A percentile compares a stretch with the other conserved stretches of the same genome.
Evolutionary conservation across 768 basidiomycete species (phyloP).

Genomic region (Panaeolus cyanescens): DNA sequence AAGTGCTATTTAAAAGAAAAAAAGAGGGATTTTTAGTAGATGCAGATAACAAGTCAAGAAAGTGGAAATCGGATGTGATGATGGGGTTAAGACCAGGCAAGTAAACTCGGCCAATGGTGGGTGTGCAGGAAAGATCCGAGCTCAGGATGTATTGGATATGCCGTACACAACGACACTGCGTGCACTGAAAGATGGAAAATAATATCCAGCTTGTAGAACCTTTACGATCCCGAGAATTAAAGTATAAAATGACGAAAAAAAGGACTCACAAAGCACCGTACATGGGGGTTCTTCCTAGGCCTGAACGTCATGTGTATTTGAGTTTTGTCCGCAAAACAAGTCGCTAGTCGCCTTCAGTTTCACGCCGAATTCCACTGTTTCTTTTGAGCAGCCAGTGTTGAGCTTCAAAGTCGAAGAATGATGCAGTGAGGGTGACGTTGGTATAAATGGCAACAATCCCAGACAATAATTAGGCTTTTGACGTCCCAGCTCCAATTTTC

Average conservation of each 20-base stretch:
- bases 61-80: background rate
- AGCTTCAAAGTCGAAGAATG: too few species aligned
- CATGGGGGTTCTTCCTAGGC: background rate
- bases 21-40: background rate
- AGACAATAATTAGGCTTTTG: too few species aligned
- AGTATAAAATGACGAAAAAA: background rate
- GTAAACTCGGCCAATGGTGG: background rate
- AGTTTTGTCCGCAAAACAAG: too few species aligned
- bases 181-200: background rate
- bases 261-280: background rate
- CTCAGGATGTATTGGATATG: background rate
- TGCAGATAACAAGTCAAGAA: background rate
- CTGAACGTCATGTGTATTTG: background rate
- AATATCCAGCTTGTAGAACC: background rate
- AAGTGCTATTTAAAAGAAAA: background rate
- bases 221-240: background rate
- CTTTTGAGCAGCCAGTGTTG: too few species aligned
- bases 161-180: too few species aligned
- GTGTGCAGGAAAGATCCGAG: background rate
- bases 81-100: background rate
- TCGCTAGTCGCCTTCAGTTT: background rate
- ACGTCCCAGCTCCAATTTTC: too few species aligned
- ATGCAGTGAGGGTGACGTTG: too few species aligned
- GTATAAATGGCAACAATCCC: too few species aligned
- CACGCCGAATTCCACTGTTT: too few species aligned